Evolutionary conservation across 108 stramenopile species (phyloP).

Genomic region (Cylindrotheca fusiformis): DNA sequence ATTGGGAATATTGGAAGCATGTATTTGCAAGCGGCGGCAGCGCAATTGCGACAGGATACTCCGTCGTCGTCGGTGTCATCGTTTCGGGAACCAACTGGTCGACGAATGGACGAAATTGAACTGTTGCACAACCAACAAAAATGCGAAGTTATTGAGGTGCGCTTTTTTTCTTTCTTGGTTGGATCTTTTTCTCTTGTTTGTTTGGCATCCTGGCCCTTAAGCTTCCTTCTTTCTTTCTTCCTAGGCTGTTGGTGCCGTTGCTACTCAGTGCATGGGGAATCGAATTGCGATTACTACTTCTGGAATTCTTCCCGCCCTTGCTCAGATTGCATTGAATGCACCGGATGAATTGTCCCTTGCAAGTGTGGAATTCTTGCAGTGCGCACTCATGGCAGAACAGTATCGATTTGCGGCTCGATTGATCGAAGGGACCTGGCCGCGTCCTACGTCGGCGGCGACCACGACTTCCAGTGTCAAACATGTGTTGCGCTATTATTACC

Average conservation of each 20-base stretch:
- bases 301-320: conserved; percentile 48
- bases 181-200: background rate
- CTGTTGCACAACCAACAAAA: background rate
- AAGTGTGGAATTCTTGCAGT: conserved; percentile 51
- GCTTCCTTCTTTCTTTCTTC: background rate
- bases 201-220: background rate
- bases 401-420: conserved; percentile 41
- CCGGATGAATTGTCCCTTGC: conserved; percentile 4
- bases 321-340: conserved; percentile 21
- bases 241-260: conserved; percentile 14
- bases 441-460: conserved; percentile 27
- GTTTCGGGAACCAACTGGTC: background rate
- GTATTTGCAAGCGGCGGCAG: conserved; percentile 9
- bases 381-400: conserved; percentile 48
- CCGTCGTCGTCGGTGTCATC: background rate
- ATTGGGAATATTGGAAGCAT: background rate
- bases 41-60: background rate
- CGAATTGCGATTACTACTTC: conserved; percentile 28
- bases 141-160: conserved; percentile 4
- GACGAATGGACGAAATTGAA: conserved; percentile 1
- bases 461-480: conserved; percentile 5
- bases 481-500: conserved; percentile 60
- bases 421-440: conserved; percentile 38
- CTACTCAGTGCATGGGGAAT: conserved; percentile 16
- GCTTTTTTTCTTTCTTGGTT: background rate